phyloP scores from a whole-genome alignment of 2,329 filamentous ascomycete species.

The Aspergillus bombycis region DNA sequence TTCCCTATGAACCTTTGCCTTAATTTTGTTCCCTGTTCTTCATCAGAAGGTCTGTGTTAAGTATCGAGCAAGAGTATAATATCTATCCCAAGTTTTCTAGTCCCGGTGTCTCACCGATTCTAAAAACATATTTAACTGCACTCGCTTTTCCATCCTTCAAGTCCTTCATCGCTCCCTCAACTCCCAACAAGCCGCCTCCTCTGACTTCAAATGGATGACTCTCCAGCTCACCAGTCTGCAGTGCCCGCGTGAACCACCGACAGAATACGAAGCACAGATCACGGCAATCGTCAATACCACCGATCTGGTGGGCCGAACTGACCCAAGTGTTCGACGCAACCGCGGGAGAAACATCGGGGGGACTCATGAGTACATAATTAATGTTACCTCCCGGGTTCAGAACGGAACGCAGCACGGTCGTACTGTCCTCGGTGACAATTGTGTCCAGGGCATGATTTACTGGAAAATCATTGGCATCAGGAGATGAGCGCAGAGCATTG shows the following conservation, averaged over 20 bases:
- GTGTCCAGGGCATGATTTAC: conserved; percentile 17
- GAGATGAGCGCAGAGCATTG: not conserved
- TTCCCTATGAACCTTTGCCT: too few relatives aligned
- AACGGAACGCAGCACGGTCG: conserved; percentile 7
- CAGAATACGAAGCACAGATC: conserved; percentile 49
- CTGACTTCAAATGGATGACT: conserved; percentile 55
- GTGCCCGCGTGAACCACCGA: conserved; percentile 47
- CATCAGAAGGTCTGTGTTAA: too few relatives aligned
- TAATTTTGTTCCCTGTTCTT: too few relatives aligned
- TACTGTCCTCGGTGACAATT: conserved; percentile 11
- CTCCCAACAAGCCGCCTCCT: conserved; percentile 55
- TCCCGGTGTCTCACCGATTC: conserved; percentile 49
- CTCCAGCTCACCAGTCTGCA: conserved; percentile 52
- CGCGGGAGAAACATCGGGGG: conserved; percentile 9
- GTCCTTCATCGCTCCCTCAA: conserved; percentile 57
- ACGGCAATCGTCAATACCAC: conserved; percentile 12
- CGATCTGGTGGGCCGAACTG: conserved; percentile 9
- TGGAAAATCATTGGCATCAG: not conserved
- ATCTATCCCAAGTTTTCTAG: too few relatives aligned
- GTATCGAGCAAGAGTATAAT: too few relatives aligned
- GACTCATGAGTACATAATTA: too few relatives aligned
- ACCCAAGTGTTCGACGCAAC: conserved; percentile 13
- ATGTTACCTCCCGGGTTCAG: conserved; percentile 12
- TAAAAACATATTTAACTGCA: conserved; percentile 63
- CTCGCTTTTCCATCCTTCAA: conserved; percentile 64